Evolutionary conservation across 371 early-diverging fungal species (phyloP).

Genomic region (Rhizopus sp.): DNA sequence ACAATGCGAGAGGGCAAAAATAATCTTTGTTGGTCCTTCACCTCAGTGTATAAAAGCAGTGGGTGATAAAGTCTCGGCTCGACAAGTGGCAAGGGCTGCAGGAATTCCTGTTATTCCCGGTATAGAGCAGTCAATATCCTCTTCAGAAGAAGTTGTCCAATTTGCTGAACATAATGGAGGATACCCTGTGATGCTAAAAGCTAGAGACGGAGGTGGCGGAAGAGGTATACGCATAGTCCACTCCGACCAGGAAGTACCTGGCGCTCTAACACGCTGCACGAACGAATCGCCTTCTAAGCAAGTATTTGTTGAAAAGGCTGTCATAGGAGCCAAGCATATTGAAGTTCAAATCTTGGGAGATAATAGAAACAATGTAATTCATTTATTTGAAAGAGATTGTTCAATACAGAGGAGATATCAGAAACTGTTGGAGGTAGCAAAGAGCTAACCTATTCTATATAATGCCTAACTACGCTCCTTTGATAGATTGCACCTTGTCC

Average conservation of each 20-base stretch:
- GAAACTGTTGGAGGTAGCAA: constrained; percentile 75
- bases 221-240: constrained; percentile 83
- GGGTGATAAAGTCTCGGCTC: constrained; percentile 86
- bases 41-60: constrained; percentile 77
- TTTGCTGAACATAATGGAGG: constrained; percentile 42
- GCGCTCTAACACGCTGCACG: constrained; percentile 33
- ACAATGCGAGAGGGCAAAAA: constrained; percentile 57
- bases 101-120: constrained; percentile 42
- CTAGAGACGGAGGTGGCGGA: constrained; percentile 89
- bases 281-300: constrained; percentile 44
- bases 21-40: constrained; percentile 80
- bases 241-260: constrained; percentile 17
- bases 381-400: constrained; percentile 88
- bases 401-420: constrained; percentile 86
- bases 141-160: constrained; percentile 21
- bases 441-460: neutral
- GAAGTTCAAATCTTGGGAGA: constrained; percentile 87
- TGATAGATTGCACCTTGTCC: constrained; percentile 45
- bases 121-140: constrained; percentile 22
- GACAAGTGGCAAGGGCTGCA: constrained; percentile 32
- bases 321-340: constrained; percentile 86
- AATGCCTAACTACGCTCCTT: neutral
- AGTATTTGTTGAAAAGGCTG: constrained; percentile 80
- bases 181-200: constrained; percentile 89
- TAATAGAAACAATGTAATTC: constrained; percentile 68